These are phyloP conservation scores for Ganoderma meredithae DNA, from an alignment of 1,284 basidiomycete species.

Conservation along the genomic window DNA sequence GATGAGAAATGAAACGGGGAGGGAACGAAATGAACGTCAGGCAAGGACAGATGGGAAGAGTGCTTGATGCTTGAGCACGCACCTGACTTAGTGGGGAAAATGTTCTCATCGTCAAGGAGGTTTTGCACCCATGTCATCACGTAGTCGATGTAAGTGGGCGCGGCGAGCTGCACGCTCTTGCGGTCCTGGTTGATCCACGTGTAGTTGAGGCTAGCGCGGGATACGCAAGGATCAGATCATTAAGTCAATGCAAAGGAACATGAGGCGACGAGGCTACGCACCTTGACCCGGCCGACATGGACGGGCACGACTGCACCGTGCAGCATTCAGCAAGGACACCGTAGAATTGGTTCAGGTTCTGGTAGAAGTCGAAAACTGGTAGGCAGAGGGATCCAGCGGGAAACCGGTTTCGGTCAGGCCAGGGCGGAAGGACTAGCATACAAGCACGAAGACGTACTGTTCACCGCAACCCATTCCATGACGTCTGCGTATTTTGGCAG, in stretches of 20 bases:
- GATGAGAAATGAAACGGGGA: background rate
- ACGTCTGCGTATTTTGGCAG: constrained; percentile 97
- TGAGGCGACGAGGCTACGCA: constrained; percentile 50
- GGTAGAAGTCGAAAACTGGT: constrained; percentile 94
- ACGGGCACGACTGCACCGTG: constrained; percentile 87
- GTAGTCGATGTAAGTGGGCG: constrained; percentile 98
- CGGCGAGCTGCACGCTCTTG: constrained; percentile 92
- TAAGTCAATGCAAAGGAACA: background rate
- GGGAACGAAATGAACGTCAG: background rate
- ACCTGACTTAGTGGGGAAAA: constrained; percentile 97
- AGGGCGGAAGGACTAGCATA: background rate
- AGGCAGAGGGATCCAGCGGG: background rate
- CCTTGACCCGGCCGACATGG: constrained; percentile 93
- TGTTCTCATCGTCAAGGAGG: constrained; percentile 89
- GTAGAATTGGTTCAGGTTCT: constrained; percentile 97
- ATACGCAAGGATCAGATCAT: background rate
- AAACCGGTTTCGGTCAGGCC: background rate
- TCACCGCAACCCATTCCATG: constrained; percentile 99
- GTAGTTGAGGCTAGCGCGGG: constrained; percentile 83
- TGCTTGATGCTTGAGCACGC: constrained; percentile 34
- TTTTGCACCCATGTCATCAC: constrained; percentile 99
- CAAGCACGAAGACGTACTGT: constrained; percentile 69
- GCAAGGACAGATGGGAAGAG: background rate
- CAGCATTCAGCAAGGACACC: constrained; percentile 96
- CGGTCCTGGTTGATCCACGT: constrained; percentile 98